These are phyloP conservation scores for Wickerhamiella galacta DNA, from an alignment of 805 yeast species.

Conservation along the genomic window DNA sequence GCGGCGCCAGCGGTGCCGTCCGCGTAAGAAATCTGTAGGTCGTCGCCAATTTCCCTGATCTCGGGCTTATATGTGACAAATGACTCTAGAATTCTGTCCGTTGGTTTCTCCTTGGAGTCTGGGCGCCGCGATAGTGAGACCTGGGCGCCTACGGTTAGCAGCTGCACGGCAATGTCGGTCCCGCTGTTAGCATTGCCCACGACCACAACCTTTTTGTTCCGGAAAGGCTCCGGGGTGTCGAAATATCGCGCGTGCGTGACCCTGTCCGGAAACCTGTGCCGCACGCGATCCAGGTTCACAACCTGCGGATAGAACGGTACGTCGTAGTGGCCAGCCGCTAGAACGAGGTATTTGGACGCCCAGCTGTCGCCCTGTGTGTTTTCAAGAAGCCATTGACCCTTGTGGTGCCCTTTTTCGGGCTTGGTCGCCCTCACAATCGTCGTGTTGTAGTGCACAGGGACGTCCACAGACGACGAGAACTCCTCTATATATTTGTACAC, in stretches of 20 bases:
- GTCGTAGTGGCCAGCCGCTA: constrained; percentile 51
- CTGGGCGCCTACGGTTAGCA: constrained; percentile 28
- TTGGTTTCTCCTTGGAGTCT: constrained; percentile 19
- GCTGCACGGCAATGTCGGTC: constrained; percentile 50
- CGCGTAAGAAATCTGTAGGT: constrained; percentile 23
- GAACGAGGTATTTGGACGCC: constrained; percentile 40
- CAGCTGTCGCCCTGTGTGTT: constrained; percentile 15
- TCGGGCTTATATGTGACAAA: constrained; percentile 25
- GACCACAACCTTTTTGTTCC: constrained; percentile 34
- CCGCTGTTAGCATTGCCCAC: constrained; percentile 75
- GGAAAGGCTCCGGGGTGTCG: constrained; percentile 30
- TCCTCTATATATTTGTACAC: constrained; percentile 42
- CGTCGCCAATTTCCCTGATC: neutral
- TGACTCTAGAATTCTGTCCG: constrained; percentile 22
- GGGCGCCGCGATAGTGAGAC: constrained; percentile 35
- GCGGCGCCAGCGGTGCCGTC: constrained; percentile 33
- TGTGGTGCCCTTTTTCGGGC: constrained; percentile 11
- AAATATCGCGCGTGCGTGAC: constrained; percentile 43
- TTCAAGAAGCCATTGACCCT: constrained; percentile 29
- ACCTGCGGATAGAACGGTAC: constrained; percentile 43
- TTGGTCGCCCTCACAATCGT: constrained; percentile 30
- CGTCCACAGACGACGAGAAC: constrained; percentile 27
- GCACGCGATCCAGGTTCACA: constrained; percentile 36
- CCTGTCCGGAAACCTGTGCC: constrained; percentile 21
- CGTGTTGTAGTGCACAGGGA: constrained; percentile 29